Base-by-base conservation (phyloP, 148 eudicot genomes). In the Diospyros kaki region DNA sequence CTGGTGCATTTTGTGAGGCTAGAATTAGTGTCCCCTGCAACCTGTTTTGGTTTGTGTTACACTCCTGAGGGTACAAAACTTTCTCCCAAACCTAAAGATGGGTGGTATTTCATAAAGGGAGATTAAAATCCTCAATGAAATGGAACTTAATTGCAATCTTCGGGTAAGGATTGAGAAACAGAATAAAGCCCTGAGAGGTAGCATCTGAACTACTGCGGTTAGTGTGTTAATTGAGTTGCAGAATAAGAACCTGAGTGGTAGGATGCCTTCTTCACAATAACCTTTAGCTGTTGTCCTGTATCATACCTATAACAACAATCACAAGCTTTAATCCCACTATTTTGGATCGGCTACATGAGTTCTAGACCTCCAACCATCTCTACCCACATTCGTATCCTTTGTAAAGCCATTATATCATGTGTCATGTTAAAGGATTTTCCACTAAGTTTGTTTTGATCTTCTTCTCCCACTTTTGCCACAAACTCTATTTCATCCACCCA, bases 61-160 rank as follows among this genome's bases (percentile, higher is more conserved):
- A 45, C 50, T 2, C 3, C 52, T 5, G 13, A 41, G n/a, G 2
- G 2, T 13, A 72, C 51, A 1, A 18, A 46, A 71, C 40, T 72
- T 28, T n/a, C 46, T 18, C 74, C 46, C 40, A 58, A 58, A 58
- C 18, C 9, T 18, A 72, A 18, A 14, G 58, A 54, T 68, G n/a
- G n/a, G n/a, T n/a, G 51, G 53, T 72, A 60, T 72, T 58, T 72
- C 10, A 59, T n/a, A 45, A 44, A 58, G 54, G 58, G 38, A 38
- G 40, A 50, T 68, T 38, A 12, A 28, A 28, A 40, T 38, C 38
- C 58, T 68, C 43, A 68, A 68, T 5, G 38, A 46, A 67, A 38
- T 8, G 55, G 28, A 39, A 14, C 15, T 66, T 14, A 66, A 65
- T 15, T 41, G 69, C 69, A 42, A 65, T 43, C 68, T 66, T n/a